Base-by-base conservation (phyloP, 2,329 filamentous ascomycete species). In the Diaporthe citri region DNA sequence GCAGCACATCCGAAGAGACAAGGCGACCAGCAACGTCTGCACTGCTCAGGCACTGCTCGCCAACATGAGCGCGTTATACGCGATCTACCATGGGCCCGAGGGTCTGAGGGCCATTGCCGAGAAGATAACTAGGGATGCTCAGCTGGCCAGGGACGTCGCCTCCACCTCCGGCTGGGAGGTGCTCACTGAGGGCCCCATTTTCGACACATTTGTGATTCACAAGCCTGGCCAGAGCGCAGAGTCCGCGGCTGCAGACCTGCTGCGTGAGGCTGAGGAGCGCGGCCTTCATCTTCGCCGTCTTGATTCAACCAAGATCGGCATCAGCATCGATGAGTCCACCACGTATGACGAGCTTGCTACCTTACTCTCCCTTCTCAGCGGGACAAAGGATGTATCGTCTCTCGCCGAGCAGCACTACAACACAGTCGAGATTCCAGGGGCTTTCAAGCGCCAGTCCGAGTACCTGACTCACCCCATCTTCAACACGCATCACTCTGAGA, bases 21-120 rank as follows among this genome's bases (percentile, higher is more conserved):
- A 98, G 89, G 96, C 96, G 1, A 98, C 96, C 2, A 98, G 95
- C 87, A 98, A 98, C 82, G 96, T 98, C 75, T 98, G 96, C 87
- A 98, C 96, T 1, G 96, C 96, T 1, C 96, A 98, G 85, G 96
- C 96, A 12, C 87, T 98, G 36, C 88, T 98, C 70, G 96, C 96
- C 51, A 98, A 98, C 84, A 98, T 98, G 95, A 96, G 92, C 79
- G 95, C 96, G 72, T 93, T 98, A 86, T 98, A 98, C 82, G 96
- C 95, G 71, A 89, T 98, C 72, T 98, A 98, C 84, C 96, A 98
- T 82, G 96, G 96, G 4, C 96, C 96, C 0, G 85, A 91, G 72
- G 95, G 96, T 25, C 86, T 98, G 69, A 95, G 92, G 84, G 90
- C 91, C 20, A 98, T 98, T 82, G 96, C 96, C 1, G 90, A 96